Percentiles rank a stretch among this genome's conserved stretches.
Evolutionary conservation across 441 rosid species (phyloP).

Genomic region (Daphne laureola): DNA sequence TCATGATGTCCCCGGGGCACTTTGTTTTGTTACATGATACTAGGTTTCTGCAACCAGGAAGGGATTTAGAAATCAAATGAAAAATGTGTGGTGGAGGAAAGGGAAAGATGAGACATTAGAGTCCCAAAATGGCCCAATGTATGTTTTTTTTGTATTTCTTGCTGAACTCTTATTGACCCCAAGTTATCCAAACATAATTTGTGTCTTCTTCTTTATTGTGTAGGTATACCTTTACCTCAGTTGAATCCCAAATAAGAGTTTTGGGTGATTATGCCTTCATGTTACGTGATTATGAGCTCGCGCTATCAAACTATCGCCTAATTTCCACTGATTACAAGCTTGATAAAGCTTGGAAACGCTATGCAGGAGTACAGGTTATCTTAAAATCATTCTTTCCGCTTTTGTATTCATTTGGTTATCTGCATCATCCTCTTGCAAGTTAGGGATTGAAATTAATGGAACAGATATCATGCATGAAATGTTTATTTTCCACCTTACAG

Average conservation of each 20-base stretch:
- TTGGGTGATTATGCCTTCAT: conserved; percentile 98
- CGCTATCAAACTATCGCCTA: conserved; percentile 88
- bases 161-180: conserved; percentile 3
- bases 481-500: too few relatives aligned
- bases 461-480: too few relatives aligned
- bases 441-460: background rate
- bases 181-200: conserved; percentile 15
- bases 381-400: conserved; percentile 14
- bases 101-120: conserved; percentile 85
- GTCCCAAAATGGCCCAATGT: conserved; percentile 61
- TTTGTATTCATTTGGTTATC: conserved; percentile 1
- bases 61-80: conserved; percentile 92
- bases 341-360: conserved; percentile 98
- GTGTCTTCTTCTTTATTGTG: conserved; percentile 23
- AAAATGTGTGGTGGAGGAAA: conserved; percentile 99
- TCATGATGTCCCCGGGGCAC: background rate
- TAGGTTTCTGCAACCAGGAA: conserved; percentile 95
- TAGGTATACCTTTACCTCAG: conserved; percentile 90
- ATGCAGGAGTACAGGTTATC: conserved; percentile 97
- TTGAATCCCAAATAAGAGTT: conserved; percentile 94
- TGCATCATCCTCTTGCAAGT: conserved; percentile 3
- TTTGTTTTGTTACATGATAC: conserved; percentile 18
- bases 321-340: conserved; percentile 97
- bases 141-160: conserved; percentile 24
- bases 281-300: conserved; percentile 96